Evolutionary conservation across 768 basidiomycete species (phyloP).

Genomic region (Dendrothele bispora): DNA sequence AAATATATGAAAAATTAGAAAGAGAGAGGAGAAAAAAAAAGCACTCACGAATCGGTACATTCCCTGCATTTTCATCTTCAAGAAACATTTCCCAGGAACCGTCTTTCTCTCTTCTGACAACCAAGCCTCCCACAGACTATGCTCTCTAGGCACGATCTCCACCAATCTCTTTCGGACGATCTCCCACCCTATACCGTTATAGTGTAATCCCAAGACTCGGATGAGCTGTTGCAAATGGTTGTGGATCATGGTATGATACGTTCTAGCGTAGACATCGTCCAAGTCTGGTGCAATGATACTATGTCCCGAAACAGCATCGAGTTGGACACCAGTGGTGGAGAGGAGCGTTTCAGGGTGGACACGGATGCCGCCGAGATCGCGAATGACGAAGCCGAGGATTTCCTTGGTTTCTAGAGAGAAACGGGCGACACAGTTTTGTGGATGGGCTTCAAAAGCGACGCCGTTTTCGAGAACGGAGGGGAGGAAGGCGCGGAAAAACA

Average conservation of each 20-base stretch:
- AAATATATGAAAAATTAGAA: not conserved
- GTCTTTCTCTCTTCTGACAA: constrained; percentile 47
- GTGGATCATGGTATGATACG: constrained; percentile 60
- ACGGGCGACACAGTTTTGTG: constrained; percentile 58
- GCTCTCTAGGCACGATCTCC: constrained; percentile 43
- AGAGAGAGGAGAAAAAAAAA: too few species aligned
- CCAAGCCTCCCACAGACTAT: constrained; percentile 51
- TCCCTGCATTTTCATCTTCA: constrained; percentile 57
- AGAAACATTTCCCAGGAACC: constrained; percentile 54
- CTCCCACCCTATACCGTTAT: constrained; percentile 54
- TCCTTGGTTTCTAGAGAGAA: constrained; percentile 50
- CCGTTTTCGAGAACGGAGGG: constrained; percentile 54
- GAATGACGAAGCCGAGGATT: constrained; percentile 53
- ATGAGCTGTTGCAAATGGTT: constrained; percentile 62
- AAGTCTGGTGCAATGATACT: constrained; percentile 49
- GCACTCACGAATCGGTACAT: constrained; percentile 54
- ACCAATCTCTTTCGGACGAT: constrained; percentile 46
- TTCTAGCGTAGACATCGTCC: constrained; percentile 55
- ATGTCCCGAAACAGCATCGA: constrained; percentile 48
- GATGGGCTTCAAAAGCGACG: constrained; percentile 60
- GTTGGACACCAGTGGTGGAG: constrained; percentile 47
- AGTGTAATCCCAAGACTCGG: constrained; percentile 56
- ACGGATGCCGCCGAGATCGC: constrained; percentile 58
- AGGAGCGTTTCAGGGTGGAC: constrained; percentile 52
- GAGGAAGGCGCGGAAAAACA: constrained; percentile 56